A percentile compares a stretch with the other conserved stretches of the same genome.
phyloP scores from a whole-genome alignment of 768 basidiomycete genomes.

The Tulasnella sp. region DNA sequence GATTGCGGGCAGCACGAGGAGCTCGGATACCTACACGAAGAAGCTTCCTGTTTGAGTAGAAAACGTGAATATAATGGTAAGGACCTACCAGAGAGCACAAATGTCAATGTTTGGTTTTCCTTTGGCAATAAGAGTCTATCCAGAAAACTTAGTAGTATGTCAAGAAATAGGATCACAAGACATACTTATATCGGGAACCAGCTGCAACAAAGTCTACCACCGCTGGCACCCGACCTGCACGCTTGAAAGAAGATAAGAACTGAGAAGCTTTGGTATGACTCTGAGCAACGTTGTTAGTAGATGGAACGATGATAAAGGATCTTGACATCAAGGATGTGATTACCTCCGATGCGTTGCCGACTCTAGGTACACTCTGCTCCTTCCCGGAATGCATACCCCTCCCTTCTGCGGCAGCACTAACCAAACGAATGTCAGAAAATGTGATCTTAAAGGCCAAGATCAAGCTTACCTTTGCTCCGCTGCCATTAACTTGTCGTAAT shows the following conservation, averaged over 20 bases:
- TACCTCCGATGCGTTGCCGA: slow-evolving; percentile 89
- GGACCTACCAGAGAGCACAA: slow-evolving; percentile 71
- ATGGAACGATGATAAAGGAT: background rate
- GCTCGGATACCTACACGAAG: slow-evolving; percentile 82
- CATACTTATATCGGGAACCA: slow-evolving; percentile 89
- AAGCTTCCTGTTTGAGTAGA: slow-evolving; percentile 6
- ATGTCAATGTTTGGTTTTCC: slow-evolving; percentile 84
- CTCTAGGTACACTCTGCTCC: slow-evolving; percentile 61
- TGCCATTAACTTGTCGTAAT: slow-evolving; percentile 90
- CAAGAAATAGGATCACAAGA: slow-evolving; percentile 7
- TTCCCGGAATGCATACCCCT: slow-evolving; percentile 90
- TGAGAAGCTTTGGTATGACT: slow-evolving; percentile 62
- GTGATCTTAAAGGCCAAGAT: slow-evolving; percentile 7
- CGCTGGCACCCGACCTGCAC: slow-evolving; percentile 67
- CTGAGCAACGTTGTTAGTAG: slow-evolving; percentile 26
- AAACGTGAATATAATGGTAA: background rate
- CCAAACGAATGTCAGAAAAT: background rate
- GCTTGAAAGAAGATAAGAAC: slow-evolving; percentile 85
- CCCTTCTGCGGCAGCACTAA: slow-evolving; percentile 59
- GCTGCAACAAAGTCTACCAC: slow-evolving; percentile 88
- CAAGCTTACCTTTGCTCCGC: slow-evolving; percentile 76
- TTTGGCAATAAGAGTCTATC: slow-evolving; percentile 68
- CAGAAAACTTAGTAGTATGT: slow-evolving; percentile 1
- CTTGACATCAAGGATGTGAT: slow-evolving; percentile 11
- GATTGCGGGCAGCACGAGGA: slow-evolving; percentile 64